Percentiles rank a stretch among this genome's conserved stretches.
Conservation (phyloP, 768 basidiomycete genomes). For the Pluteus cervinus region DNA sequence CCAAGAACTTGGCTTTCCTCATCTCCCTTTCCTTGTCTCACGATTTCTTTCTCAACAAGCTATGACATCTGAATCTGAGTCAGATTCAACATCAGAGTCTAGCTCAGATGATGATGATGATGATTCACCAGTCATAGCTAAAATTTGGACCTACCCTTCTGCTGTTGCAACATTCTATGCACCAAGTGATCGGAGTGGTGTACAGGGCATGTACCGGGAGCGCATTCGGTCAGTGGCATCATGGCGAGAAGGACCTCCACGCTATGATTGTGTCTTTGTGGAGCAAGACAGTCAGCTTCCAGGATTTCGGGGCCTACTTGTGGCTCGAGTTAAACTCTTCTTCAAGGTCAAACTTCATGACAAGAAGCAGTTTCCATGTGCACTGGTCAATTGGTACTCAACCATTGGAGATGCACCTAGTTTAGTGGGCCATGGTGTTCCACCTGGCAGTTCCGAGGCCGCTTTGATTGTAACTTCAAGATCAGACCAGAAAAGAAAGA, state of each 20-base stretch:
- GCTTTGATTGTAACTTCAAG: too few relatives aligned
- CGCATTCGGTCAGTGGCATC: conserved; percentile 19
- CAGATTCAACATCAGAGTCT: too few relatives aligned
- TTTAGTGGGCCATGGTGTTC: too few relatives aligned
- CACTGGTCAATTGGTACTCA: conserved; percentile 21
- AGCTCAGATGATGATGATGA: conserved; percentile 11
- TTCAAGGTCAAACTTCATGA: conserved; percentile 18
- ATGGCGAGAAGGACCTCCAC: conserved; percentile 20
- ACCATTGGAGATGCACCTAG: too few relatives aligned
- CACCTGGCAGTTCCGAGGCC: too few relatives aligned
- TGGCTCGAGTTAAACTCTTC: conserved; percentile 18
- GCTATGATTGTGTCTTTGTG: conserved; percentile 24
- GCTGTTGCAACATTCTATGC: conserved; percentile 24
- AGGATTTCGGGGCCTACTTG: conserved; percentile 17
- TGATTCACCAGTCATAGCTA: conserved; percentile 10
- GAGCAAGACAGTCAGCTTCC: conserved; percentile 10
- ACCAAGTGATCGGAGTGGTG: conserved; percentile 28
- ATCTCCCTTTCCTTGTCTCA: conserved; percentile 14
- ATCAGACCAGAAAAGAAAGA: too few relatives aligned
- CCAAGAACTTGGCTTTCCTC: conserved; percentile 11
- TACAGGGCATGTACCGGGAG: conserved; percentile 21
- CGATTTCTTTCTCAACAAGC: conserved; percentile 20
- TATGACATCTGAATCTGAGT: conserved; percentile 3
- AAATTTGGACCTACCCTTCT: conserved; percentile 19
- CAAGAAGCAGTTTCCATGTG: conserved; percentile 17